Evolutionary conservation across 1,139 yeast genomes (phyloP), one percentile per base, ranked within the genome.

Genomic region (Saccharomyces hybrid): DNA sequence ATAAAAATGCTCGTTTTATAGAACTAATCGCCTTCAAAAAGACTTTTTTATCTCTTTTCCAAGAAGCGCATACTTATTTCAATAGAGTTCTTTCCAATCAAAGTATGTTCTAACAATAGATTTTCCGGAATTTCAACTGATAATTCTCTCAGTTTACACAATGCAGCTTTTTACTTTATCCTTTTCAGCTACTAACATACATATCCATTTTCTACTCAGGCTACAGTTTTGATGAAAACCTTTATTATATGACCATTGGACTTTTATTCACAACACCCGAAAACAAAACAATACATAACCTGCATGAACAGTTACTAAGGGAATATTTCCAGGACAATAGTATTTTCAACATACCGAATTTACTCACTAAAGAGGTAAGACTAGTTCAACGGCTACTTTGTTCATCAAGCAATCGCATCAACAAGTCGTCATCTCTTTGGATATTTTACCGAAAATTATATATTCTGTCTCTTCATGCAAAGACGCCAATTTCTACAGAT

Each of bases 351-450:
- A 20, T 23, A 11, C 5, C 14, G 1, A 31, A 32, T 1, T 58
- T 46, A 16, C n/a, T 31, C 3, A 4, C 9, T 16, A 26, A 31
- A 8, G 76, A 73, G 56, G 27, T 71, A 2, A 47, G 26, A 7
- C 49, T 70, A 2, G 41, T 72, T 0, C 67, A 66, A 49, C 55
- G 70, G 7, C 56, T 73, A 2, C 60, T 78, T 30, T 71, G 72
- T 3, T 73, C 75, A 11, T 65, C 72, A 26, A 66, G 69, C 42
- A 70, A 73, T 50, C 69, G 69, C 50, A 60, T 76, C 3, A 78
- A 78, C 60, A 78, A 77, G 61, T 76, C 80, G 0, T 72, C 76
- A 4, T 69, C 74, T 2, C 54, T 76, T 41, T 78, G 80, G 80
- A 57, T 63, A 5, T 63, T 69, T 20, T 71, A 72, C 58, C 70